Evolutionary conservation across 345 rosid genomes (phyloP).

Genomic region (Pseudoturritis turrita): DNA sequence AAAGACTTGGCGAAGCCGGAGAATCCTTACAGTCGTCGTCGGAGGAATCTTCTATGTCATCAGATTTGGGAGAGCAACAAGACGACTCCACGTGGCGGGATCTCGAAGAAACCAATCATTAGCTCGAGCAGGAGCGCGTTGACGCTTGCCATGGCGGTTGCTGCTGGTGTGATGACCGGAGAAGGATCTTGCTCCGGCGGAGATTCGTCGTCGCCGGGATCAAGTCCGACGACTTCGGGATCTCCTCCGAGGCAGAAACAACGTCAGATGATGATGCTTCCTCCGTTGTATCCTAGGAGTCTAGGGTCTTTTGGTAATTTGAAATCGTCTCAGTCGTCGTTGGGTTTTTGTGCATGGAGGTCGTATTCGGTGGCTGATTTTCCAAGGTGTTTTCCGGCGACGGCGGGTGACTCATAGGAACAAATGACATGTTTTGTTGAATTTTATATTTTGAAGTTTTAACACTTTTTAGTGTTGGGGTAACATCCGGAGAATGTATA

Average conservation of each 20-base stretch:
- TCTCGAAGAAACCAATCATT: constrained; percentile 53
- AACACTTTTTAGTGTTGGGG: neutral
- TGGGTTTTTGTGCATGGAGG: constrained; percentile 42
- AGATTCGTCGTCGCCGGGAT: constrained; percentile 42
- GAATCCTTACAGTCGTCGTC: constrained; percentile 47
- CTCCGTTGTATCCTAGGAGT: constrained; percentile 65
- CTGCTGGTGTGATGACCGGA: constrained; percentile 52
- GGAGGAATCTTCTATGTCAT: constrained; percentile 54
- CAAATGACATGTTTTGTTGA: neutral
- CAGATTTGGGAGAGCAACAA: constrained; percentile 60
- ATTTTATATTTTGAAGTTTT: neutral
- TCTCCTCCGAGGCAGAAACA: constrained; percentile 44
- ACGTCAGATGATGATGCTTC: constrained; percentile 24
- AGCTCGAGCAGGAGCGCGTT: constrained; percentile 59
- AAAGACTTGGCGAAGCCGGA: constrained; percentile 77
- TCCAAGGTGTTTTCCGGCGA: constrained; percentile 39
- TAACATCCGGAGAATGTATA: constrained; percentile 21
- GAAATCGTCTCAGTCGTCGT: constrained; percentile 20
- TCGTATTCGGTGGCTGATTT: constrained; percentile 61
- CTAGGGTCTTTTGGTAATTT: constrained; percentile 32
- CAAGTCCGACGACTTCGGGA: constrained; percentile 40
- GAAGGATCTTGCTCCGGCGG: constrained; percentile 53
- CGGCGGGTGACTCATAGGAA: constrained; percentile 25
- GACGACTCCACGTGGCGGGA: constrained; percentile 42
- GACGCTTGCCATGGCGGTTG: constrained; percentile 71